Base-by-base conservation (phyloP, 148 eudicot species). In the Vaccinium macrocarpon region DNA sequence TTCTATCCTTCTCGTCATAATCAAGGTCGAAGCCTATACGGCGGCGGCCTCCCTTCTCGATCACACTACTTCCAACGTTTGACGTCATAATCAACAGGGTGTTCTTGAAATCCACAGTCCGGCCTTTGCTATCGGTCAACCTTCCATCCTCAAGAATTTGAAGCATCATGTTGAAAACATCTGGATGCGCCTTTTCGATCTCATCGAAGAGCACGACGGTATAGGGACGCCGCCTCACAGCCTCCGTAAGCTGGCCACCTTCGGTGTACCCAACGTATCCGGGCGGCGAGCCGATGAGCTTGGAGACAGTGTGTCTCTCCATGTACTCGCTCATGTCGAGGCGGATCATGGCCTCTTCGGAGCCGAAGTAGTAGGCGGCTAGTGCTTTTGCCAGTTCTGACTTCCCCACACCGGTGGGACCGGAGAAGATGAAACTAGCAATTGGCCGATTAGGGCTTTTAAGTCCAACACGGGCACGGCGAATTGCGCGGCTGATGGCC, bases 131-230 rank as follows among this genome's bases (percentile, higher is more conserved):
- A 84, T 96, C 98, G 0, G 98, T 95, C 84, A 95, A 62, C 86
- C 98, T 89, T 9, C 98, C 98, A n/a, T 95, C 98, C 79, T 96
- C 98, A 0, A 96, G 94, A 81, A 96, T 96, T 82, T 96, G 98
- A 87, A 94, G 95, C 96, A 96, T 96, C 95, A 96, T 90, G 82
- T 94, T 94, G 86, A 96, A 94, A 56, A 96, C 98, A 81, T 96
- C 98, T 2, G 96, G 96, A 70, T 94, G 98, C 32, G 98, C 98
- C 88, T 96, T 96, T 85, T 96, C 98, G 14, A 96, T 96, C 84
- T 96, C 98, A 79, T 96, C 98, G 56, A 96, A 96, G 15, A 96
- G 93, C 1, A 94, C 96, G 0, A 96, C 92, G 0, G 98, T 92
- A 83, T 94, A 93, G 23, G 98, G 98, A 5, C 98, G 93, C 51